Evolutionary conservation across 345 rosid genomes (phyloP).

Genomic region (Corchorus olitorius): DNA sequence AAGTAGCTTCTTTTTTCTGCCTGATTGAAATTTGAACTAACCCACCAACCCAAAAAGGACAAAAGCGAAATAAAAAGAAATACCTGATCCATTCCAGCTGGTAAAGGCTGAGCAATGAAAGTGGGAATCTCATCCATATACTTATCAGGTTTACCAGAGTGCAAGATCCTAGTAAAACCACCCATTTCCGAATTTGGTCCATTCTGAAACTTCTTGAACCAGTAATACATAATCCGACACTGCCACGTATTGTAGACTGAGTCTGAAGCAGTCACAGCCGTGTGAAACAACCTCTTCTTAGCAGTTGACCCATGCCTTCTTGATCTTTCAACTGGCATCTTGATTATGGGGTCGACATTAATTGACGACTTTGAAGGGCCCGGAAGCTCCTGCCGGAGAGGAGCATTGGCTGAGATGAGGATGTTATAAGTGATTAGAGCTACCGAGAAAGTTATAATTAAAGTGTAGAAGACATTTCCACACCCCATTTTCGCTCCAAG

Average conservation of each 20-base stretch:
- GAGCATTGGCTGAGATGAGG: conserved; percentile 91
- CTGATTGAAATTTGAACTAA: background rate
- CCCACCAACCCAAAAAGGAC: background rate
- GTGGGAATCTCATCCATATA: conserved; percentile 98
- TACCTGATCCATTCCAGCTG: conserved; percentile 95
- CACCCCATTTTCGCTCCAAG: conserved; percentile 64
- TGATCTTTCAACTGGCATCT: conserved; percentile 67
- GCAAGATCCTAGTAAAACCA: conserved; percentile 95
- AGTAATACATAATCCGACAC: conserved; percentile 95
- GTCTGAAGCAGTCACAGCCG: conserved; percentile 96
- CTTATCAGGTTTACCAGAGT: conserved; percentile 81
- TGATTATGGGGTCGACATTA: conserved; percentile 64
- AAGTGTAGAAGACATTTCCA: conserved; percentile 67
- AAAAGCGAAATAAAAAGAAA: background rate
- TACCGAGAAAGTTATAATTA: conserved; percentile 70
- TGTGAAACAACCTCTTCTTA: conserved; percentile 74
- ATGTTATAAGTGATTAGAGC: conserved; percentile 95
- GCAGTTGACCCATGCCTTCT: conserved; percentile 25
- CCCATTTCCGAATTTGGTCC: conserved; percentile 87
- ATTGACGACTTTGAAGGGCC: conserved; percentile 56
- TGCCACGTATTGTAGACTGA: conserved; percentile 98
- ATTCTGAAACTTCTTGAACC: conserved; percentile 74
- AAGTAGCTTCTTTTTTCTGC: background rate
- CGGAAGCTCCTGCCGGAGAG: conserved; percentile 81
- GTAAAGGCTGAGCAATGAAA: conserved; percentile 88